Percentiles rank a stretch among this genome's conserved stretches.
phyloP scores from a whole-genome alignment of 2,329 filamentous ascomycete species.

The Chrysoporthe deuterocubensis region DNA sequence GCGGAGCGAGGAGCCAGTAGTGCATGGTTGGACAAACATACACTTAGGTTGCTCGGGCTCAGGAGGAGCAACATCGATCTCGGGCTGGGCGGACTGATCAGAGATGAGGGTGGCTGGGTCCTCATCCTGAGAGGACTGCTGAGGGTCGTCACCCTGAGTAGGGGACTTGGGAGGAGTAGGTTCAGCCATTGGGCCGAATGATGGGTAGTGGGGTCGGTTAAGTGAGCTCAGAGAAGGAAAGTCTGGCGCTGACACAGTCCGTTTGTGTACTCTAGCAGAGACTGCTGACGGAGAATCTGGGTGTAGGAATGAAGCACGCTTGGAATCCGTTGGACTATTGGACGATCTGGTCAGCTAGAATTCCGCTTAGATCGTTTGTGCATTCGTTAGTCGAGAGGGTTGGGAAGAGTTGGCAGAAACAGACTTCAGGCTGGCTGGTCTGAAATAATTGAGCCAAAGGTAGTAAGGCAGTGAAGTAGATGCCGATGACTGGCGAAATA shows the following conservation, averaged over 20 bases:
- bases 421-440: slow-evolving; percentile 2
- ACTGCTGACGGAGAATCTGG: slow-evolving; percentile 30
- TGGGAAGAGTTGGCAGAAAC: not conserved
- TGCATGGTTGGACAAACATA: slow-evolving; percentile 61
- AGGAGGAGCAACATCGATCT: slow-evolving; percentile 19
- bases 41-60: slow-evolving; percentile 43
- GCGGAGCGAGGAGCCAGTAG: slow-evolving; percentile 64
- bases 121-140: slow-evolving; percentile 28
- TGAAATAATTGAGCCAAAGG: slow-evolving; percentile 14
- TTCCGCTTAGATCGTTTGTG: not conserved
- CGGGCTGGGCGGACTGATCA: slow-evolving; percentile 29
- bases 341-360: slow-evolving; percentile 14
- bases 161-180: slow-evolving; percentile 35
- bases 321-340: slow-evolving; percentile 23
- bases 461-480: not conserved
- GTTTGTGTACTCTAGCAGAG: slow-evolving; percentile 47
- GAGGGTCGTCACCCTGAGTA: slow-evolving; percentile 30
- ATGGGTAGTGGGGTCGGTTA: slow-evolving; percentile 30
- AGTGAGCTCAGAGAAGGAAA: slow-evolving; percentile 40
- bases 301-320: slow-evolving; percentile 26
- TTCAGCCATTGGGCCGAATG: slow-evolving; percentile 35
- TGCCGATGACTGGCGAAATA: not conserved
- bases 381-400: not conserved
- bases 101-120: slow-evolving; percentile 16
- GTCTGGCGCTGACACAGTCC: slow-evolving; percentile 54